A percentile compares a stretch with the other conserved stretches of the same genome.
Evolutionary conservation across 768 basidiomycete genomes (phyloP).

Genomic region (Russula earlei): DNA sequence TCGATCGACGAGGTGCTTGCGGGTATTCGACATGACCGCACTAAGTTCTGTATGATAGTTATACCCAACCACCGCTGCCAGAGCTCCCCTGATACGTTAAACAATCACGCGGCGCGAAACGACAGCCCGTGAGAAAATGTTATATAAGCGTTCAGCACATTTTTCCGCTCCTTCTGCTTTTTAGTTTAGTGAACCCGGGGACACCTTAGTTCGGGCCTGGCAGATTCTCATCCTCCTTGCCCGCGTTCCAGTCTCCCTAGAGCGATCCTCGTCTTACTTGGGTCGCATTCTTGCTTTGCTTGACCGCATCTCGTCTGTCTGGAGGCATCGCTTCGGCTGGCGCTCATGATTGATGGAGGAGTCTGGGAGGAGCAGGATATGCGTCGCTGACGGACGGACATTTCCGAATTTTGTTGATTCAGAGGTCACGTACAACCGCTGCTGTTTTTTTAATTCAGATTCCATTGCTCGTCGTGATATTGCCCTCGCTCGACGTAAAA

Average conservation of each 20-base stretch:
- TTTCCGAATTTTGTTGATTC: background rate
- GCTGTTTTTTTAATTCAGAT: background rate
- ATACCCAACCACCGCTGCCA: too few relatives aligned
- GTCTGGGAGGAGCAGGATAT: constrained; percentile 31
- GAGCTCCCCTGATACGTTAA: too few relatives aligned
- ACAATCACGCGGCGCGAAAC: too few relatives aligned
- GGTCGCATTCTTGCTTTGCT: constrained; percentile 28
- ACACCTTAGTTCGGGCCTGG: constrained; percentile 92
- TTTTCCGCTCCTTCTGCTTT: constrained; percentile 19
- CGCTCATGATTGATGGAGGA: constrained; percentile 48
- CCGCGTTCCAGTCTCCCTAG: constrained; percentile 94
- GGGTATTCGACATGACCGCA: constrained; percentile 39
- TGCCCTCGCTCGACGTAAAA: too few relatives aligned
- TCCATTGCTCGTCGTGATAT: too few relatives aligned
- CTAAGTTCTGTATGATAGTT: background rate
- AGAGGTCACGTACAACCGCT: background rate
- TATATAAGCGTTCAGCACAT: constrained; percentile 30
- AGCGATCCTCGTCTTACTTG: constrained; percentile 29
- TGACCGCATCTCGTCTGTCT: constrained; percentile 37
- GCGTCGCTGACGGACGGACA: constrained; percentile 30
- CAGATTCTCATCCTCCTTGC: constrained; percentile 68
- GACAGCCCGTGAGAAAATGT: constrained; percentile 33
- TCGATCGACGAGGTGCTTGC: constrained; percentile 39
- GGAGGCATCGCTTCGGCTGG: constrained; percentile 66
- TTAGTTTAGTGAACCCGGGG: constrained; percentile 62